Evolutionary conservation across 2,329 filamentous ascomycete genomes (phyloP).

Genomic region (Coleophoma cylindrospora): DNA sequence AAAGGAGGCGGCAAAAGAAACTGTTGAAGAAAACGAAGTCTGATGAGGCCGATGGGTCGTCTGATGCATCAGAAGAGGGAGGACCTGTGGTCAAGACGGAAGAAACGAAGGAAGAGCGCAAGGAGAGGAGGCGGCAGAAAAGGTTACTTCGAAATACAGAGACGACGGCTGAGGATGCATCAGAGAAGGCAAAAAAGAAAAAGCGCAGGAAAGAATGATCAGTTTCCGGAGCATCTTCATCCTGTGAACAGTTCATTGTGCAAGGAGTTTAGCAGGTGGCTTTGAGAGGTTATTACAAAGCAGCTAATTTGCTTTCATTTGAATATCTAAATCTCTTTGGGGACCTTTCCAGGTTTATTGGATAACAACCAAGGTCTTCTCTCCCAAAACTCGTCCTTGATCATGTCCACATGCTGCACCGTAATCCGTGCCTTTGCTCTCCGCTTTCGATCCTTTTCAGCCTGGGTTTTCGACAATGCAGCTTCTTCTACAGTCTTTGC

Average conservation of each 20-base stretch:
- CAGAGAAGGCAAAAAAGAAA: slow-evolving; percentile 25
- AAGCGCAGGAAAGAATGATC: slow-evolving; percentile 18
- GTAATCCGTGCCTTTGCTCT: slow-evolving; percentile 75
- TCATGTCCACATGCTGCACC: slow-evolving; percentile 86
- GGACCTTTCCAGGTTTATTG: slow-evolving; percentile 66
- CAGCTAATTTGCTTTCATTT: slow-evolving; percentile 6
- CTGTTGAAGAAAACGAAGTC: slow-evolving; percentile 15
- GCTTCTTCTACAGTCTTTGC: slow-evolving; percentile 42
- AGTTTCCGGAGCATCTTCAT: too few relatives aligned
- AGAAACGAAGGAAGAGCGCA: slow-evolving; percentile 22
- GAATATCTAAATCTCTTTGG: slow-evolving; percentile 41
- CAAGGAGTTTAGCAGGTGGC: slow-evolving; percentile 14
- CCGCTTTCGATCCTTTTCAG: slow-evolving; percentile 77
- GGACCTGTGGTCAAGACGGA: slow-evolving; percentile 15
- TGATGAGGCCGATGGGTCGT: slow-evolving; percentile 12
- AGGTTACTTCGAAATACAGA: slow-evolving; percentile 18
- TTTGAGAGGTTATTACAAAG: not conserved
- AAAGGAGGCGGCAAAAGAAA: slow-evolving; percentile 30
- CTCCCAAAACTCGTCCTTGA: slow-evolving; percentile 93
- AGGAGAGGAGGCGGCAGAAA: slow-evolving; percentile 23
- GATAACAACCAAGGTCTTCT: slow-evolving; percentile 78
- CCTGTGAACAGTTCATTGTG: not conserved
- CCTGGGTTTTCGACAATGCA: slow-evolving; percentile 69
- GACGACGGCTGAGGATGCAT: slow-evolving; percentile 20
- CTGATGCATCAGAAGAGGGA: slow-evolving; percentile 4